Conservation (phyloP, 495 filamentous ascomycete genomes). For the Lindgomyces ingoldianus region DNA sequence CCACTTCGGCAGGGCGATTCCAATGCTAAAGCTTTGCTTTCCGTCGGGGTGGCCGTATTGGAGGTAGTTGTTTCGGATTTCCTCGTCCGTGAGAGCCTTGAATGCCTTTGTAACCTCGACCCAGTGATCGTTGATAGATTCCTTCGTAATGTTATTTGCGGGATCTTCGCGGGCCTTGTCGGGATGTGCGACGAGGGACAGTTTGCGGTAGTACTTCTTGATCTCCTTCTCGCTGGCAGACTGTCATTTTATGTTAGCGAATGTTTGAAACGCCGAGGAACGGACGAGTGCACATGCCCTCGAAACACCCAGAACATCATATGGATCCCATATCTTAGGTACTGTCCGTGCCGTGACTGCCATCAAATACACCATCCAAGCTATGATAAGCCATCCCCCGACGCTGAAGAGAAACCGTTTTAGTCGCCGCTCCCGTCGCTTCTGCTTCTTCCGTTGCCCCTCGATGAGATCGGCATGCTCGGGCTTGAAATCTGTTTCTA, state of each 20-base stretch:
- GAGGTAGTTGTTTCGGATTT: constrained; percentile 92
- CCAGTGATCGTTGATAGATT: constrained; percentile 80
- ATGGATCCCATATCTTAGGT: constrained; percentile 91
- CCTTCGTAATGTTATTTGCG: constrained; percentile 83
- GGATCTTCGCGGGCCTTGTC: constrained; percentile 85
- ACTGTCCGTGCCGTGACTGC: constrained; percentile 69
- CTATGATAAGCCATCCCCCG: constrained; percentile 80
- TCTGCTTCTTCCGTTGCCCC: constrained; percentile 79
- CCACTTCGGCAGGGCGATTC: constrained; percentile 91
- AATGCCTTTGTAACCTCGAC: constrained; percentile 96
- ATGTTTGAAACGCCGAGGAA: not conserved
- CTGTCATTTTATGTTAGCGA: constrained; percentile 46
- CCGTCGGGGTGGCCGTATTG: constrained; percentile 96
- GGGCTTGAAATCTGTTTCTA: constrained; percentile 76
- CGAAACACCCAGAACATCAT: constrained; percentile 85
- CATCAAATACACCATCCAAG: constrained; percentile 90
- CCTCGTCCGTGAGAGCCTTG: constrained; percentile 95
- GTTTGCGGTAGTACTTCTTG: constrained; percentile 80
- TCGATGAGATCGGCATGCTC: constrained; percentile 82
- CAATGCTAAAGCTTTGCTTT: constrained; percentile 96
- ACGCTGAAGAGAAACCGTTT: constrained; percentile 80
- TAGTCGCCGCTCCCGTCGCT: constrained; percentile 82
- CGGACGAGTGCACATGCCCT: constrained; percentile 55
- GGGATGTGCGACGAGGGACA: constrained; percentile 85
- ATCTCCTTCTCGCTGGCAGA: constrained; percentile 85